phyloP scores from a whole-genome alignment of 331 rosid species.

The Telfairia occidentalis region DNA sequence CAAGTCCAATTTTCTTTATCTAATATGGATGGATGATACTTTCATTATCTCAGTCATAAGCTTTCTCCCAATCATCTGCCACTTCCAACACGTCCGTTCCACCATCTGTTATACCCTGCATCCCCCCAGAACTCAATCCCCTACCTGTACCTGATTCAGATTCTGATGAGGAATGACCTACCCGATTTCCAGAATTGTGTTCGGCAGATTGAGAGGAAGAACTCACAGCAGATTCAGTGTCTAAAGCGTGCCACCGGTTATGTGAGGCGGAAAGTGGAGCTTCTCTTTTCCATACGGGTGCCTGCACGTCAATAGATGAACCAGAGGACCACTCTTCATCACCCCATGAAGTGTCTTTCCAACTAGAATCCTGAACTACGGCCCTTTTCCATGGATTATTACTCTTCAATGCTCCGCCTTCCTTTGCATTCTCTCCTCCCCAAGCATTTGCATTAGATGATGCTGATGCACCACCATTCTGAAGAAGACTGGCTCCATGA shows the following conservation, averaged over 20 bases:
- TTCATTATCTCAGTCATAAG: conserved; percentile 31
- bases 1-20: neutral
- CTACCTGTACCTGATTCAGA: conserved; percentile 25
- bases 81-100: conserved; percentile 43
- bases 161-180: conserved; percentile 8
- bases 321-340: conserved; percentile 23
- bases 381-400: conserved; percentile 64
- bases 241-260: conserved; percentile 39
- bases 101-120: conserved; percentile 15
- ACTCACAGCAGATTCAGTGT: conserved; percentile 29
- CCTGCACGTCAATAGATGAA: conserved; percentile 23
- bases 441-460: conserved; percentile 50
- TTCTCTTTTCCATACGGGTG: conserved; percentile 34
- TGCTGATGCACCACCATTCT: conserved; percentile 25
- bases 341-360: conserved; percentile 31
- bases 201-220: conserved; percentile 24
- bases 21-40: neutral
- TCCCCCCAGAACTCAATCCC: conserved; percentile 10
- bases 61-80: conserved; percentile 83
- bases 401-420: conserved; percentile 27
- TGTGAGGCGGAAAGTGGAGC: conserved; percentile 34
- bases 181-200: conserved; percentile 24
- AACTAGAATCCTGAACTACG: conserved; percentile 25
- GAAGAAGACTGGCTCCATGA: conserved; percentile 54
- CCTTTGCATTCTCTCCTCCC: conserved; percentile 44